Conservation (phyloP, 495 filamentous ascomycete species). For the Talaromyces wortmannii region DNA sequence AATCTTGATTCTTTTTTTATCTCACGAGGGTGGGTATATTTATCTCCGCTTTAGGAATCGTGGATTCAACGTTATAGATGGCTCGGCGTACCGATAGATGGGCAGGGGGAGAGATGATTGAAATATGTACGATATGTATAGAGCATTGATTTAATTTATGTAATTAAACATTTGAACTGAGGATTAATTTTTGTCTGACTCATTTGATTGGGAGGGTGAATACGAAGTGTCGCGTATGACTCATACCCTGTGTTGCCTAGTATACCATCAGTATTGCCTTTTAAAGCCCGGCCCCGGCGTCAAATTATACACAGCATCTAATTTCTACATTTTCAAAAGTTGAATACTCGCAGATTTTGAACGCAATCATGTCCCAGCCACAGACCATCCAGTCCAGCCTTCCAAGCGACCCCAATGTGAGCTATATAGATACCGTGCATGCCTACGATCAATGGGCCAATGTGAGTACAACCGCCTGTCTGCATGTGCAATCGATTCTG, state of each 20-base stretch:
- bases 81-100: not conserved
- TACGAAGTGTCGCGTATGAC: too few species aligned
- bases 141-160: not conserved
- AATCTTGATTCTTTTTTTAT: too few species aligned
- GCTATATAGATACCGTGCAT: conserved; percentile 30
- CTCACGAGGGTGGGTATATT: not conserved
- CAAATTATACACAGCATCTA: not conserved
- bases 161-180: not conserved
- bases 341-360: not conserved
- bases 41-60: not conserved
- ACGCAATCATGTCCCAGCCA: conserved; percentile 1
- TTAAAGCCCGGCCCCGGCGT: too few species aligned
- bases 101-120: not conserved
- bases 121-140: not conserved
- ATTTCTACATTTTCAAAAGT: not conserved
- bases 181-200: too few species aligned
- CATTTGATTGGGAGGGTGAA: too few species aligned
- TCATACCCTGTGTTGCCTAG: too few species aligned
- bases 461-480: conserved; percentile 9
- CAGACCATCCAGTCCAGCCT: conserved; percentile 1
- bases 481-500: not conserved
- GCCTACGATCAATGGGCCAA: conserved; percentile 38
- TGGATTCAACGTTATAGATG: not conserved
- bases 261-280: too few species aligned
- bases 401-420: not conserved